phyloP scores from a whole-genome alignment of 495 filamentous ascomycete species.

The Viridothelium virens region DNA sequence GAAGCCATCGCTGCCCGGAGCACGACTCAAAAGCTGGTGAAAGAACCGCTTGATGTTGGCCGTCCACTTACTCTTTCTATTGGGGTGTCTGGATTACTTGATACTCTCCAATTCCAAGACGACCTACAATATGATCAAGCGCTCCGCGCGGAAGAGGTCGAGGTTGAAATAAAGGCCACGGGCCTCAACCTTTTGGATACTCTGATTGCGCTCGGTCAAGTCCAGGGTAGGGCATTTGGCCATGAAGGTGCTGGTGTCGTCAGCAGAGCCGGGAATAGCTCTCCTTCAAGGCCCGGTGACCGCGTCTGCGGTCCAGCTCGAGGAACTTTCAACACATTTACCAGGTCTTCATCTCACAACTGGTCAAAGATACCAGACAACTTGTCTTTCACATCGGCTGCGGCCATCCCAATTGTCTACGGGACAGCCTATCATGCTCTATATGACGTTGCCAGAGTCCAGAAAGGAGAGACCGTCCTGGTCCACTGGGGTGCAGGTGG shows the following conservation, averaged over 20 bases:
- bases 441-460: slow-evolving; percentile 30
- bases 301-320: neutral
- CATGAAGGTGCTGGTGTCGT: slow-evolving; percentile 7
- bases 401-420: slow-evolving; percentile 40
- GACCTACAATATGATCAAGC: neutral
- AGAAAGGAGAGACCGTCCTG: slow-evolving; percentile 38
- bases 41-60: slow-evolving; percentile 10
- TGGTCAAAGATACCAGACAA: slow-evolving; percentile 29
- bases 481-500: slow-evolving; percentile 46
- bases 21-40: neutral
- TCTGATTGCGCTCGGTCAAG: neutral
- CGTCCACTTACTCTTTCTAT: slow-evolving; percentile 4
- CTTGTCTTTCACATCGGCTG: slow-evolving; percentile 39
- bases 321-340: slow-evolving; percentile 3
- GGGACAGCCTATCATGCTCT: slow-evolving; percentile 38
- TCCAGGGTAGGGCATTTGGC: neutral
- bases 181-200: slow-evolving; percentile 11
- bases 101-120: slow-evolving; percentile 4
- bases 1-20: slow-evolving; percentile 1
- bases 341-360: neutral
- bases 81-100: neutral
- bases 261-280: neutral
- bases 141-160: slow-evolving; percentile 11
- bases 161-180: slow-evolving; percentile 14
- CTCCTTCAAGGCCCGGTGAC: neutral